Base-by-base conservation (phyloP, 2,329 filamentous ascomycete genomes). In the Botryotinia convoluta region DNA sequence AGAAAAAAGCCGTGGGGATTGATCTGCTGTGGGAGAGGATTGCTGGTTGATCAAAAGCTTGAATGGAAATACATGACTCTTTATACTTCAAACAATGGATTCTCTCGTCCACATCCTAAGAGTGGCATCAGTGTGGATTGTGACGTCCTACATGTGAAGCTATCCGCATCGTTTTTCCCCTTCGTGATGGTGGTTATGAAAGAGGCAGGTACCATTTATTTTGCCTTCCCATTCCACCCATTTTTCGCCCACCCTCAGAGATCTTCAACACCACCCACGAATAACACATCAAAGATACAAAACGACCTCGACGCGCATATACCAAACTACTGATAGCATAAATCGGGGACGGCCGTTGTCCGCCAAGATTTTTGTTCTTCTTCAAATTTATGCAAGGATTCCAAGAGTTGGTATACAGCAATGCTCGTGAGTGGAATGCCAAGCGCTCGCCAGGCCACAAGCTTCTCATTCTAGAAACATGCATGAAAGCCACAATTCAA, bases 401-500 rank as follows among this genome's bases (percentile, higher is more conserved):
- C 7, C 10, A n/a, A 54, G 45, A 44, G 16, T 7, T 68, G 51
- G 71, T 29, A 35, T 22, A 51, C 18, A 65, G 61, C 29, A 42
- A 65, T 54, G 60, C 32, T 64, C 60, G 16, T n/a, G 70, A 72
- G 70, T 72, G 70, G 70, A 54, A 72, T 67, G 70, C 70, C 62
- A 72, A 72, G 70, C 48, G 29, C 44, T 68, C 29, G 39, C 61
- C 61, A 57, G 70, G 9, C 57, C 37, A 67, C 45, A 62, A 71
- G 69, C 59, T 61, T 37, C 45, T 67, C n/a, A 26, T 45, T 59
- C 71, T 68, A 72, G 51, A 67, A 59, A n/a, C 37, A 48, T 51
- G 32, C 54, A 69, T n/a, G 26, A 69, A 32, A 69, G 71, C 37
- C 42, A 59, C 37, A 35, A 32, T 22, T n/a, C 22, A 69, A 48